Base-by-base conservation (phyloP, 73 alveolate species). In the Stentor coeruleus region DNA sequence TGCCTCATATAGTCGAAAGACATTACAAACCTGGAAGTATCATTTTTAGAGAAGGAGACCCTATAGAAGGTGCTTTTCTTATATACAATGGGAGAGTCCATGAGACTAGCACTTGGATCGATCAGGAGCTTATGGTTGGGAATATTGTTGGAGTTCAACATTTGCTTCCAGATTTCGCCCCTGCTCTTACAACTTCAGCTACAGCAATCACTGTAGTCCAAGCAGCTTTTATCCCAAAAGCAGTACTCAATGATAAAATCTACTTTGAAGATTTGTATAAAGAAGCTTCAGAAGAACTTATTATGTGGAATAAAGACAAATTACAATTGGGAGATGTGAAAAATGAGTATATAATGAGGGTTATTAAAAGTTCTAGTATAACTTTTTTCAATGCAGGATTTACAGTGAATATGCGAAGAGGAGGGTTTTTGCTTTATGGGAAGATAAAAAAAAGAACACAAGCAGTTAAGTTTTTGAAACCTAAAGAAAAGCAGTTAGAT, bases 261-360 rank as follows among this genome's bases (percentile, higher is more conserved):
- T 66, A 28, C 33, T 20, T 66, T 20, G 79, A 66, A 66, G 79
- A 66, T 33, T 33, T 66, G 1, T 66, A 66, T 66, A 66, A 66
- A 66, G 79, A 66, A 66, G 79, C 79, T 11, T 20, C 41, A 28
- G 79, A 66, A 66, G 79, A 66, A 66, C 26, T 66, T 66, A 20
- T 66, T 20, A 14, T 66, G 1, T 31, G n/a, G 37, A 66, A 66
- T 66, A 66, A 66, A 66, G 79, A 20, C 2, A 66, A 33, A 66
- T 33, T 66, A 26, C n/a, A 15, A 20, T 66, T 66, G 37, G 39
- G 15, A 26, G 79, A 66, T 20, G 79, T 31, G 0, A 66, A 66
- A 66, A 66, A 66, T 66, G 79, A 66, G 79, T 31, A 66, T 31
- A 66, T 66, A 28, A 28, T 20, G 26, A 66, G 79, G 79, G 79